A percentile compares a stretch with the other conserved stretches of the same genome.
Evolutionary conservation across 2,329 filamentous ascomycete genomes (phyloP).

Genomic region (Zasmidium cellare): DNA sequence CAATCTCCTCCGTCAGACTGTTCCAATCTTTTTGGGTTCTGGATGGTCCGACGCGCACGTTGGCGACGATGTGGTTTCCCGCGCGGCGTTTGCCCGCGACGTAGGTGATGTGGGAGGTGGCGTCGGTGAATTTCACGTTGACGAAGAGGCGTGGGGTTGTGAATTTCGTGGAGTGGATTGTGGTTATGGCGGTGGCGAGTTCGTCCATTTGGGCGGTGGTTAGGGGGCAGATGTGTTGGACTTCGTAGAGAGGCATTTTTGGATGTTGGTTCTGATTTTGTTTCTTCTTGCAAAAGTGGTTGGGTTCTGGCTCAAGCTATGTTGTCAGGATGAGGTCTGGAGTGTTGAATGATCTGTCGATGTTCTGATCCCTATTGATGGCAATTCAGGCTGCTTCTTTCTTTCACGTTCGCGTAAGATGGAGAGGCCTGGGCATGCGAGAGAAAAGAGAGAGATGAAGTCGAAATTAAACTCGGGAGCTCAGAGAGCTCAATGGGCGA

Average conservation of each 20-base stretch:
- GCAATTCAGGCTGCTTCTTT: no score
- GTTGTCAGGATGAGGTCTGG: no score
- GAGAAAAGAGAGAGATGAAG: no score
- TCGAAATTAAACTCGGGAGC: no score
- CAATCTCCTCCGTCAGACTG: constrained; percentile 26
- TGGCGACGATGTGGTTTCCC: constrained; percentile 37
- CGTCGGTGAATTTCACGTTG: constrained; percentile 43
- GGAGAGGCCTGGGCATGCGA: no score
- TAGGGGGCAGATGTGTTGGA: constrained; percentile 40
- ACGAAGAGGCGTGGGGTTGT: constrained; percentile 46
- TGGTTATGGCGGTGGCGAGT: constrained; percentile 43
- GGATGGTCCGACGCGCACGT: constrained; percentile 36
- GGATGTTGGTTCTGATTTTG: background rate
- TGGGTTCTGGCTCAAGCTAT: no score
- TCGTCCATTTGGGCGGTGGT: constrained; percentile 37
- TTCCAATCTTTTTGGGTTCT: constrained; percentile 35
- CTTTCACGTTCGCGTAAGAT: no score
- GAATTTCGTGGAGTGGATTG: constrained; percentile 45
- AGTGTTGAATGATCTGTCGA: no score
- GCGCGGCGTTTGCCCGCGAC: constrained; percentile 37
- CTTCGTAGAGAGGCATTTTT: constrained; percentile 47
- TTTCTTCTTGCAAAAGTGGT: background rate
- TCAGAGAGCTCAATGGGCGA: no score
- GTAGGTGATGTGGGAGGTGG: constrained; percentile 26
- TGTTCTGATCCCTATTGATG: no score